Base-by-base conservation (phyloP, 73 alveolate genomes). In the Stentor coeruleus region DNA sequence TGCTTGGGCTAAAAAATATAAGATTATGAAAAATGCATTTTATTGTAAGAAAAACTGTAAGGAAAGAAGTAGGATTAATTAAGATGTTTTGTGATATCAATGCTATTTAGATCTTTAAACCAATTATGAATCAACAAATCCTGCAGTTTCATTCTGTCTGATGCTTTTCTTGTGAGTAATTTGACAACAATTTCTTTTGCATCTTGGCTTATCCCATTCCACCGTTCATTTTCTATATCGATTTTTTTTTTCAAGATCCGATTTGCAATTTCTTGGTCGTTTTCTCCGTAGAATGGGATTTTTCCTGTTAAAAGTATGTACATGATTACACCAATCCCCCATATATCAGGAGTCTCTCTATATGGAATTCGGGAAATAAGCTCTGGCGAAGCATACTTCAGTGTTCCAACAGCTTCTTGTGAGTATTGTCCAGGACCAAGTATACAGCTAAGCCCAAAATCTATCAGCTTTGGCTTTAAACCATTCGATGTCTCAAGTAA, bases 401-500 rank as follows among this genome's bases (percentile, higher is more conserved):
- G 74, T 33, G 88, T 82, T n/a, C 88, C 88, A 73, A 74, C 72
- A 38, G 88, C 37, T 28, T 59, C 86, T 39, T 31, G 33, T 28
- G 87, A 82, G 15, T 15, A 39, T 74, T 82, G 76, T 6, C 75
- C 85, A 58, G 88, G 88, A 20, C 88, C 88, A 37, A 82, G 33
- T 59, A 82, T 72, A 38, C 59, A 41, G 40, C 86, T 72, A 73
- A 82, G 59, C 11, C 88, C 83, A 75, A 75, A 75, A 75, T 75
- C 83, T 20, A 37, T 40, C 38, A 75, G 33, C 39, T 75, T 75
- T 75, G 38, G 2, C 26, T 2, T 31, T 37, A 75, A 14, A 0
- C 38, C 83, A n/a, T 79, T 31, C 30, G 80, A 37, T 41, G 82
- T 82, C 31, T 91, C 91, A 40, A 95, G 42, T 39, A 95, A 81